Base-by-base conservation (phyloP, 1,139 yeast species). In the Taphrina sp. region DNA sequence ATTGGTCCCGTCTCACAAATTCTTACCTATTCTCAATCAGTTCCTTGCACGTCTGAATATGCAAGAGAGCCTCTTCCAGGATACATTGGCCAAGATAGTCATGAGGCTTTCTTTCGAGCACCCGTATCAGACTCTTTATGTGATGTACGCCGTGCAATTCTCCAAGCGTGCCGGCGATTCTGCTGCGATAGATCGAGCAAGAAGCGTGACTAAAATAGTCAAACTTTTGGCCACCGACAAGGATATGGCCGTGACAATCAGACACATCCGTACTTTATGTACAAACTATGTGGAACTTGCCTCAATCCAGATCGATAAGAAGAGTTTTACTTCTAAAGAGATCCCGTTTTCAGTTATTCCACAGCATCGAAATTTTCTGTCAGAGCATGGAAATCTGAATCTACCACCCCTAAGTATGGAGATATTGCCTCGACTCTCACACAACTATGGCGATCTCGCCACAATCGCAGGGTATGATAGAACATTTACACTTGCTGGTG, bases 21-120 rank as follows among this genome's bases (percentile, higher is more conserved):
- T 88, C 57, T 74, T 87, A 2, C 79, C 88, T 0, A 89, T 96
- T 95, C 74, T 83, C 43, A 82, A 86, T 58, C 98, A 92, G 66
- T 74, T 92, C 44, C 76, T 87, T 3, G 87, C 97, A 0, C 74
- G 95, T 58, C 68, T 90, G 20, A 72, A 81, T 0, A 69, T 69
- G 35, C 84, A 79, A 20, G 58, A 63, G 0, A 65, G 75, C 4
- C 63, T 61, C 0, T 89, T 88, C 63, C 96, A 88, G 64, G 62
- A 59, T 0, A 66, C 77, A 0, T 70, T 92, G 38, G 76, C 76
- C 41, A 61, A 64, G 0, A 67, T 89, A 5, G 70, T 90, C 16
- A 64, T 72, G 2, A 68, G 74, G 3, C 68, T 88, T 22, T 76
- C 87, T 54, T 61, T 64, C 8, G 76, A 76, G 26, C 90, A 89